phyloP scores from a whole-genome alignment of 768 basidiomycete species.

The Psilocybe subaeruginosa region DNA sequence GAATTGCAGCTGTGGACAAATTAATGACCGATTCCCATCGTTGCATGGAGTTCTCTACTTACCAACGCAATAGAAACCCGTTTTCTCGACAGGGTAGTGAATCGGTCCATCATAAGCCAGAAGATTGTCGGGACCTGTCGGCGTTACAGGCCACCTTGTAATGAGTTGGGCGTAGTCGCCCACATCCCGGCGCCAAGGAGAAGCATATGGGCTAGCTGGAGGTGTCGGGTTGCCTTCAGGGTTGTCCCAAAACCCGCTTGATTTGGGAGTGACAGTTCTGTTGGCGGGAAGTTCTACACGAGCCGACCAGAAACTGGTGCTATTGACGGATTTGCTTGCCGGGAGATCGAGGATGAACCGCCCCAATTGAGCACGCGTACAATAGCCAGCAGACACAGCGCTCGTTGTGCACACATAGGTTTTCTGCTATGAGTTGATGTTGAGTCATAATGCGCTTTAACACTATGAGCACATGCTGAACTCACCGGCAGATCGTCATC shows the following conservation, averaged over 20 bases:
- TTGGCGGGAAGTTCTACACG: constrained; percentile 64
- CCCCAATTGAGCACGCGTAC: constrained; percentile 73
- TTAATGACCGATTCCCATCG: neutral
- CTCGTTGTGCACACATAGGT: constrained; percentile 92
- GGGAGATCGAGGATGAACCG: constrained; percentile 86
- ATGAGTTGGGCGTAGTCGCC: constrained; percentile 2
- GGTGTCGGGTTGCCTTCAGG: constrained; percentile 62
- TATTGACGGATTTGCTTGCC: constrained; percentile 55
- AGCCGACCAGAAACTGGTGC: constrained; percentile 89
- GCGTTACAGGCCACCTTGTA: constrained; percentile 27
- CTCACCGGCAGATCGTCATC: constrained; percentile 71
- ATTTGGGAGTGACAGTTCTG: constrained; percentile 29
- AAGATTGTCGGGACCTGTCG: constrained; percentile 52
- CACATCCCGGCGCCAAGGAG: constrained; percentile 47
- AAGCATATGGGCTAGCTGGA: constrained; percentile 47
- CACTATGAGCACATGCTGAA: constrained; percentile 13
- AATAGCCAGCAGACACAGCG: constrained; percentile 73
- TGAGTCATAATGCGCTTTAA: constrained; percentile 9
- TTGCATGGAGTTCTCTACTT: constrained; percentile 31
- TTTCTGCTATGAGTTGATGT: constrained; percentile 61
- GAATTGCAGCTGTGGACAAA: constrained; percentile 68
- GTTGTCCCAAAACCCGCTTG: constrained; percentile 55
- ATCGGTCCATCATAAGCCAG: constrained; percentile 71
- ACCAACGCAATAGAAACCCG: constrained; percentile 97
- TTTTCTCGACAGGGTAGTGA: constrained; percentile 80